These are phyloP conservation scores for Hypsizygus marmoreus DNA, from an alignment of 768 basidiomycete species.

Conservation along the genomic window DNA sequence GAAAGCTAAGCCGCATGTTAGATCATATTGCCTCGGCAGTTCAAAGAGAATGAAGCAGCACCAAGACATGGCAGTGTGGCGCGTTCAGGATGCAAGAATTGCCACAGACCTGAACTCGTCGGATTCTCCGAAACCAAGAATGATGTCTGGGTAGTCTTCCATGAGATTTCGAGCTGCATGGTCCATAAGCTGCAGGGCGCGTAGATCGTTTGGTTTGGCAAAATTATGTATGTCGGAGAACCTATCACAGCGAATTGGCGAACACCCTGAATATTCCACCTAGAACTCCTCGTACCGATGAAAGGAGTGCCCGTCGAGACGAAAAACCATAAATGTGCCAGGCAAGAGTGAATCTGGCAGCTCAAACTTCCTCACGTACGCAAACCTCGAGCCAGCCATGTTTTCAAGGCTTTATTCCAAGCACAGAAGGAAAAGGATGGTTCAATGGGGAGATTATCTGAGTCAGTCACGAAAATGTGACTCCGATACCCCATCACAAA, in stretches of 20 bases:
- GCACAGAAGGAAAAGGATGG: neutral
- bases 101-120: constrained; percentile 87
- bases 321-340: constrained; percentile 79
- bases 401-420: neutral
- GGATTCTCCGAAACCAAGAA: constrained; percentile 92
- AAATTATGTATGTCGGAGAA: constrained; percentile 86
- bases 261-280: neutral
- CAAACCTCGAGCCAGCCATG: constrained; percentile 94
- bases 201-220: constrained; percentile 87
- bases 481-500: constrained; percentile 9
- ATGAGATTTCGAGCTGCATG: constrained; percentile 81
- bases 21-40: neutral
- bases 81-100: too few species aligned
- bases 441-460: neutral
- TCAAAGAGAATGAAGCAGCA: neutral
- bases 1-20: constrained; percentile 60
- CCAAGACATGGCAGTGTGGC: too few species aligned
- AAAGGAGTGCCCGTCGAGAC: constrained; percentile 92
- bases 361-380: constrained; percentile 90
- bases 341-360: constrained; percentile 85
- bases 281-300: constrained; percentile 61
- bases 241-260: constrained; percentile 49
- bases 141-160: constrained; percentile 80
- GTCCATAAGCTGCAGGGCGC: constrained; percentile 91
- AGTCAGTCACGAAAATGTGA: constrained; percentile 15